A percentile compares a stretch with the other conserved stretches of the same genome.
Evolutionary conservation across 1,284 basidiomycete species (phyloP).

Genomic region (Rhodofomes roseus): DNA sequence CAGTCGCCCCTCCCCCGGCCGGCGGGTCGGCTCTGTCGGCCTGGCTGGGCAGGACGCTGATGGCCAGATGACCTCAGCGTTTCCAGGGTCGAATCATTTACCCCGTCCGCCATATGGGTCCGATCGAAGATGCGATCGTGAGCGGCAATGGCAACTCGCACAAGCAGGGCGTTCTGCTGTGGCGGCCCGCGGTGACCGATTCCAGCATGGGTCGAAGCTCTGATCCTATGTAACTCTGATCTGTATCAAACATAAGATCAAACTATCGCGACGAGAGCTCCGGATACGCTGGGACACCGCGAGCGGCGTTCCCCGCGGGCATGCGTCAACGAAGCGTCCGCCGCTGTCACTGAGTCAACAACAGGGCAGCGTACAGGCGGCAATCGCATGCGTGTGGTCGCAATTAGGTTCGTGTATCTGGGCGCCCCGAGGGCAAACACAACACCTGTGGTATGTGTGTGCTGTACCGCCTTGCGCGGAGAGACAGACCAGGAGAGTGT

Average conservation of each 20-base stretch:
- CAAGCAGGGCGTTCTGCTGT: conserved; percentile 1
- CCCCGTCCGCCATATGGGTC: conserved; percentile 5
- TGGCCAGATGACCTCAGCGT: conserved; percentile 9
- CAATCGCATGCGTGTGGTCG: not conserved
- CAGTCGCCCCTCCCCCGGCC: not conserved
- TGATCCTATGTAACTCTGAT: conserved; percentile 2
- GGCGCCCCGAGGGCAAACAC: not conserved
- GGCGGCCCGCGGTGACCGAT: conserved; percentile 3
- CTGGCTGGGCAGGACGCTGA: conserved; percentile 1
- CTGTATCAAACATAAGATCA: conserved; percentile 1
- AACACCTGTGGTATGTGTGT: not conserved
- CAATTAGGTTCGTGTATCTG: not conserved
- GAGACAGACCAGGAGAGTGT: not conserved
- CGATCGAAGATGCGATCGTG: conserved; percentile 12
- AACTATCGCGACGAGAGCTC: not conserved
- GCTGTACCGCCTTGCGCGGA: not conserved
- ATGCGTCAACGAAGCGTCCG: not conserved
- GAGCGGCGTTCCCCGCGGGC: not conserved
- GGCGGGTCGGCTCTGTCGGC: not conserved
- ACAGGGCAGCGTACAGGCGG: not conserved
- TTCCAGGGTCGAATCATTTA: conserved; percentile 8
- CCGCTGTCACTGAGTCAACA: not conserved
- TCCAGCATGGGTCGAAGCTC: not conserved
- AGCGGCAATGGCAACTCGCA: not conserved
- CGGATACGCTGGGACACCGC: not conserved